Percentiles rank a stretch among this genome's conserved stretches.
Evolutionary conservation across 257 asterid genomes (phyloP).

Genomic region (Echites panduratus): DNA sequence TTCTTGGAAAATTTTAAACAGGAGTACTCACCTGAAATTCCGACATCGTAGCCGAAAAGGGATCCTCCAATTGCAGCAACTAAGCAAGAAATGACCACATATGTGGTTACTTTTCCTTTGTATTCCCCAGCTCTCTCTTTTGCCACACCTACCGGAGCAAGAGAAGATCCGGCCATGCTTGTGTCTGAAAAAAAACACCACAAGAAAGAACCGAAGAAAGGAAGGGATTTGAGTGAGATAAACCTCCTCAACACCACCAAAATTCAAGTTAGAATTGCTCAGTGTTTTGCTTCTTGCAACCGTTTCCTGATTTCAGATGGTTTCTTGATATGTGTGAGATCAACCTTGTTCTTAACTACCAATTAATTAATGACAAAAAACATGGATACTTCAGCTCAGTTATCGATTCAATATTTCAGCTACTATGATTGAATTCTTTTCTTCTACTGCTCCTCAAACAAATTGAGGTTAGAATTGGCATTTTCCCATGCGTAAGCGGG

Average conservation of each 20-base stretch:
- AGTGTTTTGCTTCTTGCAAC: too few species aligned
- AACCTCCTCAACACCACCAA: not conserved
- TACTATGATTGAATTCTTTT: not conserved
- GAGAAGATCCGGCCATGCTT: slow-evolving; percentile 62
- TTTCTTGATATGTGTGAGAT: not conserved
- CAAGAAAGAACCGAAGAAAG: not conserved
- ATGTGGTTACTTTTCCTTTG: slow-evolving; percentile 50
- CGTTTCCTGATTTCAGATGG: not conserved
- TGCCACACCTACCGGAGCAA: slow-evolving; percentile 47
- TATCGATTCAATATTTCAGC: not conserved
- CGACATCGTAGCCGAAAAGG: slow-evolving; percentile 77
- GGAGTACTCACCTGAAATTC: slow-evolving; percentile 54
- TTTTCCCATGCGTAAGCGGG: too few species aligned
- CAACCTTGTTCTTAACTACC: not conserved
- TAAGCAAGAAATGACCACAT: slow-evolving; percentile 50
- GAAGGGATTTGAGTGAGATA: too few species aligned
- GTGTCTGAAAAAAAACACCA: too few species aligned
- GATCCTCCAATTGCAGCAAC: slow-evolving; percentile 79
- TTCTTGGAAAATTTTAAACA: not conserved
- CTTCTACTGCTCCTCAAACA: not conserved
- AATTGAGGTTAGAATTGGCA: not conserved
- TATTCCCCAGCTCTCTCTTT: slow-evolving; percentile 66
- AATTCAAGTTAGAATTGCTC: not conserved
- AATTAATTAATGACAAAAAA: not conserved
- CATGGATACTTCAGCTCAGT: not conserved